Conservation (phyloP, 305 asterid genomes). For the Fraxinus velutina region DNA sequence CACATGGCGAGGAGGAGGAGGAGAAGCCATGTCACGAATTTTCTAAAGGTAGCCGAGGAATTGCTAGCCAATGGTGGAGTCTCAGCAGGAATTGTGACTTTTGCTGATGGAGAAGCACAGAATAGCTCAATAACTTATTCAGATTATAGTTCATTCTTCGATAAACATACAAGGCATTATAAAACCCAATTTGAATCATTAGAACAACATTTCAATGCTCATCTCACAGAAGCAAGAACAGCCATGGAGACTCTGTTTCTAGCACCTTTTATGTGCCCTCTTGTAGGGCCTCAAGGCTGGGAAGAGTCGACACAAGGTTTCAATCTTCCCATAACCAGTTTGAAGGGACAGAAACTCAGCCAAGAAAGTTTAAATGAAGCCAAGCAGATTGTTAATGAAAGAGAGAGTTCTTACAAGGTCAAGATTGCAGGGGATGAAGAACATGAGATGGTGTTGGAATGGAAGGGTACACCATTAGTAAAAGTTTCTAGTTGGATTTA, state of each 20-base stretch:
- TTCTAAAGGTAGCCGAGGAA: constrained; percentile 45
- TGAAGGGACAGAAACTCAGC: constrained; percentile 43
- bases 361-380: constrained; percentile 56
- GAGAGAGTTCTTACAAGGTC: constrained; percentile 39
- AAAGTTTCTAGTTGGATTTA: constrained; percentile 66
- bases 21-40: constrained; percentile 34
- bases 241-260: constrained; percentile 63
- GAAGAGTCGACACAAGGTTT: constrained; percentile 26
- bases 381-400: constrained; percentile 46
- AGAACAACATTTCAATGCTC: constrained; percentile 52
- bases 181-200: constrained; percentile 55
- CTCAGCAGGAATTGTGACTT: constrained; percentile 43
- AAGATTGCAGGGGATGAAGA: constrained; percentile 30
- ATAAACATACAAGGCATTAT: constrained; percentile 39
- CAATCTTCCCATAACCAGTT: background rate
- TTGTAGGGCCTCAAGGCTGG: constrained; percentile 54
- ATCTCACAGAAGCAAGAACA: constrained; percentile 64
- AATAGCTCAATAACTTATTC: constrained; percentile 19
- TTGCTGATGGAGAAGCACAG: constrained; percentile 65
- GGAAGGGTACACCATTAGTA: constrained; percentile 57
- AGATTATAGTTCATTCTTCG: constrained; percentile 42
- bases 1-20: constrained; percentile 57
- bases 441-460: constrained; percentile 55
- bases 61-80: constrained; percentile 18
- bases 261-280: constrained; percentile 51